Percentiles rank a stretch among this genome's conserved stretches.
These are phyloP conservation scores for Carex arenaria DNA, from an alignment of 202 grass and related monocot species.

Conservation along the genomic window DNA sequence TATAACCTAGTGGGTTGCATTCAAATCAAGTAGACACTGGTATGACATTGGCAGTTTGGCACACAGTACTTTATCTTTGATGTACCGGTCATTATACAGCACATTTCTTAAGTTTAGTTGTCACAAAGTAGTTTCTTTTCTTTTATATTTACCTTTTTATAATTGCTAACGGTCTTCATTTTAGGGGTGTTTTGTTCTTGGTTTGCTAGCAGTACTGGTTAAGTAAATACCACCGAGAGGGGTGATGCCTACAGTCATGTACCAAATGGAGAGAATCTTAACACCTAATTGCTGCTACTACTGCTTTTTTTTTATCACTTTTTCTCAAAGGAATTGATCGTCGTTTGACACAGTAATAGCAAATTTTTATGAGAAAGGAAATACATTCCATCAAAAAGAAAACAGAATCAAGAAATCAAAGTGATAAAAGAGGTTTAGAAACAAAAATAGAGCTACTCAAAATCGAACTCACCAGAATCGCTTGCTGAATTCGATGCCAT, in stretches of 20 bases:
- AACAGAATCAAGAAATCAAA: neutral
- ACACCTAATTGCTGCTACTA: neutral
- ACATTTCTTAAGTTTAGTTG: neutral
- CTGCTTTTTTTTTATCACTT: neutral
- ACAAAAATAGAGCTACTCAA: neutral
- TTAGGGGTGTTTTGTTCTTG: neutral
- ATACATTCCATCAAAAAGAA: neutral
- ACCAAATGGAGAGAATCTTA: constrained; percentile 5
- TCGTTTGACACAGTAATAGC: neutral
- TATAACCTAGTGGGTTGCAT: neutral
- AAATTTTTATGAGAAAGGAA: neutral
- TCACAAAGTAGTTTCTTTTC: neutral
- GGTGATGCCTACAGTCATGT: neutral
- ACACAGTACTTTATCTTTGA: neutral
- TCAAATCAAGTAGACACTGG: neutral
- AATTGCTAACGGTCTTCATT: neutral
- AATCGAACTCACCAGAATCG: constrained; percentile 5
- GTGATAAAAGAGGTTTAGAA: neutral
- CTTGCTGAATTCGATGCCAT: constrained; percentile 21
- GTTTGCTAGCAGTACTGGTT: neutral
- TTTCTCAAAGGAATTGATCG: neutral
- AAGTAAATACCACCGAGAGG: neutral
- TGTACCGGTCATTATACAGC: neutral
- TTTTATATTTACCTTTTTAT: neutral
- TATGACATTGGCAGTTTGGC: neutral